These are phyloP conservation scores for Lumnitzera racemosa DNA, from an alignment of 345 rosid species.

Conservation along the genomic window DNA sequence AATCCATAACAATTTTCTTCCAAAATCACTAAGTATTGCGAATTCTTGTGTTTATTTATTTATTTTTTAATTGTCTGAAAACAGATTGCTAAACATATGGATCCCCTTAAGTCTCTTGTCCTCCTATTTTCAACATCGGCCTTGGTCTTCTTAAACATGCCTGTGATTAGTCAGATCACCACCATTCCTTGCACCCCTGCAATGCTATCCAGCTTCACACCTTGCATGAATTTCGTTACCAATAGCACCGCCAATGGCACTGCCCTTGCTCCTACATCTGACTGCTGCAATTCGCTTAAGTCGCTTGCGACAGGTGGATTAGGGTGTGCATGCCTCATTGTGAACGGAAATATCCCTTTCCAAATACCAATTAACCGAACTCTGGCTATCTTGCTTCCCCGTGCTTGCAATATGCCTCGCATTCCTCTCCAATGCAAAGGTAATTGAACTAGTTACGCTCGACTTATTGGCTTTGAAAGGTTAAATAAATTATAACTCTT, in stretches of 20 bases:
- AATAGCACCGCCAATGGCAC: slow-evolving; percentile 52
- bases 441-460: not conserved
- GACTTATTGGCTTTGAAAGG: too few species aligned
- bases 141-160: slow-evolving; percentile 15
- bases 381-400: slow-evolving; percentile 81
- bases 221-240: slow-evolving; percentile 64
- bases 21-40: too few species aligned
- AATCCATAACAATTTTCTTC: too few species aligned
- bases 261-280: slow-evolving; percentile 49
- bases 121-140: slow-evolving; percentile 5
- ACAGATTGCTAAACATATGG: slow-evolving; percentile 13
- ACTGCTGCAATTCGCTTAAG: slow-evolving; percentile 58
- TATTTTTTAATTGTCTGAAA: too few species aligned
- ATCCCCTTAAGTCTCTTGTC: slow-evolving; percentile 1
- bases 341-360: slow-evolving; percentile 61
- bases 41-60: too few species aligned
- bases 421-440: slow-evolving; percentile 82
- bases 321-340: slow-evolving; percentile 70
- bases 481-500: too few species aligned
- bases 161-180: slow-evolving; percentile 34
- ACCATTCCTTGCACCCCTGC: slow-evolving; percentile 44
- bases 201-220: slow-evolving; percentile 41
- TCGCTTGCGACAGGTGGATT: slow-evolving; percentile 45
- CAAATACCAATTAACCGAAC: slow-evolving; percentile 62
- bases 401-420: slow-evolving; percentile 76